Evolutionary conservation across 139 green algal genomes (phyloP).

Genomic region (Coelastrella sp.): DNA sequence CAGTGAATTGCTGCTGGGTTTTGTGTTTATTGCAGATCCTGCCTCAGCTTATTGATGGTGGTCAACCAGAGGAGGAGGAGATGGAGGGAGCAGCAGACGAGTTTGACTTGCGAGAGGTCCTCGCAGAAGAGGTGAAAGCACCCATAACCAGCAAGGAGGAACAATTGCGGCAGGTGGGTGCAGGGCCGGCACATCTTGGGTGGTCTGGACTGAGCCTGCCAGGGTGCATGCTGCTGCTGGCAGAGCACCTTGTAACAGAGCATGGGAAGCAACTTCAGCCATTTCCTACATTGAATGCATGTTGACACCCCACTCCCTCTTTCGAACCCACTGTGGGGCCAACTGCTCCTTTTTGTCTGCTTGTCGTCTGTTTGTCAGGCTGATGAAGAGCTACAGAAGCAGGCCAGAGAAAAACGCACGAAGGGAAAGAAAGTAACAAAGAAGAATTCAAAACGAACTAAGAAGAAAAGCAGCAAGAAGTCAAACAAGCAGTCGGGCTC

Average conservation of each 20-base stretch:
- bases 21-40: neutral
- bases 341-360: neutral
- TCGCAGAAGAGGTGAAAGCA: constrained; percentile 18
- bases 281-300: neutral
- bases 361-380: neutral
- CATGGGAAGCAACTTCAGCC: too few relatives aligned
- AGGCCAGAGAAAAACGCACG: neutral
- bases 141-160: neutral
- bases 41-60: constrained; percentile 34
- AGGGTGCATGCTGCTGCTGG: too few relatives aligned
- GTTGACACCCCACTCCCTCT: neutral
- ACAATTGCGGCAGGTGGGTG: neutral
- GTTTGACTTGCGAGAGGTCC: constrained; percentile 25
- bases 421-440: neutral
- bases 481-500: constrained; percentile 1
- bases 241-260: too few relatives aligned
- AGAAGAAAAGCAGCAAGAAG: constrained; percentile 37
- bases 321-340: neutral
- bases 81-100: neutral
- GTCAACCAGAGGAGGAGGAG: constrained; percentile 18
- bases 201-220: neutral
- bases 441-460: neutral
- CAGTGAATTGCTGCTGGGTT: neutral
- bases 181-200: neutral
- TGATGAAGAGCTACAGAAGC: constrained; percentile 10